phyloP scores from a whole-genome alignment of 306 rosid genomes.

The Glycine latifolia region DNA sequence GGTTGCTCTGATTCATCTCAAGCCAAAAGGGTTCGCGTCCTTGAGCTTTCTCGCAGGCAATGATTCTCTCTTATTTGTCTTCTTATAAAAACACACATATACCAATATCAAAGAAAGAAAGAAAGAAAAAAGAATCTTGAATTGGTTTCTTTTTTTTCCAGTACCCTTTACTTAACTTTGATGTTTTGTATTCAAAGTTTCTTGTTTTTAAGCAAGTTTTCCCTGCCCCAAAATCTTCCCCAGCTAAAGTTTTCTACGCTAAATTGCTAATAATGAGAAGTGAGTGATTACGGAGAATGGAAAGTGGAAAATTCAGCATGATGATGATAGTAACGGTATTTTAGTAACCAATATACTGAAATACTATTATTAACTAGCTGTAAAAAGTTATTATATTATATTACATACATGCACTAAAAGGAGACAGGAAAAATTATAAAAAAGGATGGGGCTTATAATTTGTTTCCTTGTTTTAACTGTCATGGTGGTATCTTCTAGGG shows the following conservation, averaged over 20 bases:
- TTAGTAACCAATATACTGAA: constrained; percentile 1
- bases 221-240: background rate
- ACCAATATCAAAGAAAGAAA: background rate
- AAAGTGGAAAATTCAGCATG: background rate
- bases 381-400: background rate
- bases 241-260: background rate
- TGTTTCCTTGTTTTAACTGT: background rate
- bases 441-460: background rate
- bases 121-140: background rate
- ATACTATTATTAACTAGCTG: background rate
- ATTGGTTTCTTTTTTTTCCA: background rate
- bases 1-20: constrained; percentile 88
- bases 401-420: constrained; percentile 1
- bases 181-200: constrained; percentile 12
- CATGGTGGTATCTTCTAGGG: constrained; percentile 20
- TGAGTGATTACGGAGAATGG: background rate
- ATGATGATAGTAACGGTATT: background rate
- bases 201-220: background rate
- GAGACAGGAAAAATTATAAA: background rate
- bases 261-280: background rate
- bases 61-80: constrained; percentile 17
- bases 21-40: constrained; percentile 88
- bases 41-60: constrained; percentile 76
- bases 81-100: background rate
- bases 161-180: constrained; percentile 22